Conservation (phyloP, 768 basidiomycete genomes). For the Daedaleopsis nitida region DNA sequence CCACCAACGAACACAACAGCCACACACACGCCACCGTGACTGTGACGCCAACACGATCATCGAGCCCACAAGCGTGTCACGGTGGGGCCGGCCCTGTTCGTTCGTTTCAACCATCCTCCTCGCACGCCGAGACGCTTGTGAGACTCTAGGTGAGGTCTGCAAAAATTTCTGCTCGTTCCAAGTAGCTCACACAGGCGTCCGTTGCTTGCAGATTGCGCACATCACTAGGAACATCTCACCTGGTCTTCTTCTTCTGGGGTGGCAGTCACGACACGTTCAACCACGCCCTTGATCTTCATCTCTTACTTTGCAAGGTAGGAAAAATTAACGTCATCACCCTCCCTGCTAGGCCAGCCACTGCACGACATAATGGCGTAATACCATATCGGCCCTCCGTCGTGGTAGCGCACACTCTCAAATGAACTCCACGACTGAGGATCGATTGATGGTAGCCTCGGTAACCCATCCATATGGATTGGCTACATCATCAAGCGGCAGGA, state of each 20-base stretch:
- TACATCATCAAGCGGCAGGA: neutral
- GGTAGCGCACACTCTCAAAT: neutral
- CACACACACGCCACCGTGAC: constrained; percentile 11
- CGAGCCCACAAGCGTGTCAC: constrained; percentile 11
- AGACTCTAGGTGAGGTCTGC: neutral
- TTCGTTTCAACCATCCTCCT: neutral
- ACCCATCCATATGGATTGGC: neutral
- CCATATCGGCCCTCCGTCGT: neutral
- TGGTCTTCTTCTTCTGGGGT: neutral
- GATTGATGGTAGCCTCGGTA: neutral
- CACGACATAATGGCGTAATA: neutral
- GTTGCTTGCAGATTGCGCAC: neutral
- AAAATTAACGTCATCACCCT: neutral
- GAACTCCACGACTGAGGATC: neutral
- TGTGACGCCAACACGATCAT: constrained; percentile 6
- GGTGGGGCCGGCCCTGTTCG: constrained; percentile 5
- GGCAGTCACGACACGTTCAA: neutral
- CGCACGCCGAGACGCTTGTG: neutral
- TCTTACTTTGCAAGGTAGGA: neutral
- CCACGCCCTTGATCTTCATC: neutral
- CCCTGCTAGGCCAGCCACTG: neutral
- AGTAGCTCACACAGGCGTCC: neutral
- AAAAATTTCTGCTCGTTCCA: too few species aligned
- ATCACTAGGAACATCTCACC: neutral
- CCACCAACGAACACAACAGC: neutral